Conservation (phyloP, 2,329 filamentous ascomycete genomes). For the Blumeria graminis region DNA sequence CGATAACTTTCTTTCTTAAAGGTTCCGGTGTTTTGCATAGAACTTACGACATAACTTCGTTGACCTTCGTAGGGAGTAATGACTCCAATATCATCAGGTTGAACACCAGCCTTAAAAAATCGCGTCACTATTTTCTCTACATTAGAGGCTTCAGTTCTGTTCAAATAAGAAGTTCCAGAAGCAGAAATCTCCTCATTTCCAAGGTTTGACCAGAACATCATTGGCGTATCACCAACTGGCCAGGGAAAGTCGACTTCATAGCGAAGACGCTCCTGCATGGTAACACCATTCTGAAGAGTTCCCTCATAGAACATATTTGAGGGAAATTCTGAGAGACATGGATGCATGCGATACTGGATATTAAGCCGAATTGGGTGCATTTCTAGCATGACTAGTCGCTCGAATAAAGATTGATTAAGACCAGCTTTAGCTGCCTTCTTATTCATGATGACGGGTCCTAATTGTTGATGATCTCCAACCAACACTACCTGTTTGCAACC, state of each 20-base stretch:
- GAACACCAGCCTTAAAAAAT: conserved; percentile 97
- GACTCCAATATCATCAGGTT: conserved; percentile 79
- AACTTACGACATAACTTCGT: conserved; percentile 91
- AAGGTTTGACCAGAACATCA: conserved; percentile 99
- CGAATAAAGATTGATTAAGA: conserved; percentile 93
- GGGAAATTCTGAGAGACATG: conserved; percentile 86
- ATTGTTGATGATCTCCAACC: conserved; percentile 91
- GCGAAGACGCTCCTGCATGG: conserved; percentile 64
- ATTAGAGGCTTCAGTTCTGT: conserved; percentile 88
- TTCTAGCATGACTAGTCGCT: conserved; percentile 80
- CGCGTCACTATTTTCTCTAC: conserved; percentile 97
- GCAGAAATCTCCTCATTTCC: conserved; percentile 96
- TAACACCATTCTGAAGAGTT: conserved; percentile 87
- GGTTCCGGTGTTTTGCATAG: conserved; percentile 94
- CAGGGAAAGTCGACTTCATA: conserved; percentile 95
- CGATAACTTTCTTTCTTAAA: conserved; percentile 99
- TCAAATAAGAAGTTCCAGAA: conserved; percentile 91
- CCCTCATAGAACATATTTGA: conserved; percentile 99
- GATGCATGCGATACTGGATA: conserved; percentile 98
- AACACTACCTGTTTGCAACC: conserved; percentile 98
- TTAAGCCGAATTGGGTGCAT: conserved; percentile 80
- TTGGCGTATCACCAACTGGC: conserved; percentile 80
- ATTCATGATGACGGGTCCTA: conserved; percentile 98
- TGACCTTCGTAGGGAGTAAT: conserved; percentile 98
- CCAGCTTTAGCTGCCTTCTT: conserved; percentile 98